Evolutionary conservation across 768 basidiomycete species (phyloP).

Genomic region (Psilocybe cyanescens): DNA sequence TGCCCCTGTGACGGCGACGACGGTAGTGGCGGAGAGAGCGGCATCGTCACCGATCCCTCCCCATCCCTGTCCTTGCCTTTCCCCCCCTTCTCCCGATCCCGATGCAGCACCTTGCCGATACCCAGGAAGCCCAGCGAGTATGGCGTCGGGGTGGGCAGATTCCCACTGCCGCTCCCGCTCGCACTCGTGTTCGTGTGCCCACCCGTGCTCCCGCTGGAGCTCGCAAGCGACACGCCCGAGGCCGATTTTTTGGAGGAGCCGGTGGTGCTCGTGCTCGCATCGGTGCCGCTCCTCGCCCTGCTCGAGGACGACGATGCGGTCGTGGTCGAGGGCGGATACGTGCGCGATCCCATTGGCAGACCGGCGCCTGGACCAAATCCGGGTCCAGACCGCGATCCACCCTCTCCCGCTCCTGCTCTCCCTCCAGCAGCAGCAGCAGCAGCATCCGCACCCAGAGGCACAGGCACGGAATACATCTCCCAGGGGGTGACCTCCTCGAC

Average conservation of each 20-base stretch:
- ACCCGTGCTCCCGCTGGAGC: background rate
- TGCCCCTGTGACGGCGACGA: no score
- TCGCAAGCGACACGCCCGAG: background rate
- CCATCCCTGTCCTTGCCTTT: background rate
- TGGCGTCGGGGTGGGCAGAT: slow-evolving; percentile 3
- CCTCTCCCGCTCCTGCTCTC: background rate
- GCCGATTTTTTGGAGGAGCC: background rate
- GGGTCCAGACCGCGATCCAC: no score
- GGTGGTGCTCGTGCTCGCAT: background rate
- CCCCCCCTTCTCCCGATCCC: background rate
- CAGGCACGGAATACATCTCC: slow-evolving; percentile 23
- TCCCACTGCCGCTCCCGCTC: background rate
- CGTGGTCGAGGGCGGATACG: background rate
- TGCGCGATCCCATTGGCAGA: no score
- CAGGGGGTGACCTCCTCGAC: slow-evolving; percentile 25
- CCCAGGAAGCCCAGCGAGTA: background rate
- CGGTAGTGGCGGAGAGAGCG: no score
- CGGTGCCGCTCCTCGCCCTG: background rate
- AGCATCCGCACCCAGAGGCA: background rate
- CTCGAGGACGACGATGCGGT: background rate
- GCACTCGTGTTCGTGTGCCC: background rate
- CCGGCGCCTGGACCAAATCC: background rate
- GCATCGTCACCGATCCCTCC: background rate
- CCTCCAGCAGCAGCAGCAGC: no score
- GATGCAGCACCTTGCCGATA: background rate